Evolutionary conservation across 768 basidiomycete genomes (phyloP), one percentile per base, ranked within the genome.

Genomic region (Pleurotus djamor): DNA sequence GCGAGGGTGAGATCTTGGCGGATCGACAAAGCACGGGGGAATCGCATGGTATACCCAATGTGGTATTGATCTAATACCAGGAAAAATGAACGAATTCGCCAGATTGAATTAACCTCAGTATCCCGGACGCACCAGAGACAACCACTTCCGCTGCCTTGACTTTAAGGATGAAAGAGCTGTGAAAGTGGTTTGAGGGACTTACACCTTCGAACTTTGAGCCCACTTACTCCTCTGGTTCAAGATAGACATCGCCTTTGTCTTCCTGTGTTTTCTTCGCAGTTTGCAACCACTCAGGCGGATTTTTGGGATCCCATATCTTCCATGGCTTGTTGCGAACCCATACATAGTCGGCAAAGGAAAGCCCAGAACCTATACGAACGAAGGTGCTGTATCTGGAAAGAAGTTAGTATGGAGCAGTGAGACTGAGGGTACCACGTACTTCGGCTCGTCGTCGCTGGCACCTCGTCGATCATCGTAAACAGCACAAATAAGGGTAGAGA

Each of bases 131-230:
- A 89, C 94, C 89, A 47, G 92, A 82, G 8, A 80, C 74, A 2
- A 86, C 86, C 55, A 98, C 92, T 69, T 98, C 95, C 0, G 96
- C 92, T 0, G 93, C 96, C 72, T 98, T 98, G 58, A 98, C 84
- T 65, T 91, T 91, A 64, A 98, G 60, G 37, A 98, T 89, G 71
- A 99, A 98, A 0, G 96, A 97, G 64, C 96, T 97, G 60, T 51
- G 16, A 54, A 14, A 33, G 17, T 14, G n/a, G 16, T 21, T 45
- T 44, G 14, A 34, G 51, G 52, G 10, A 28, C 21, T 28, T 28
- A 28, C 21, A 28, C 21, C 21, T 28, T 28, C 21, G 21, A 9
- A 9, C 36, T 57, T 17, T 51, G 41, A 4, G 37, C 12, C 38
- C 36, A 68, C 83, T 60, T 65, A 96, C 96, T 97, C 89, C 64